These are phyloP conservation scores for Bassia scoparia DNA, from an alignment of 148 eudicot genomes.

Conservation along the genomic window DNA sequence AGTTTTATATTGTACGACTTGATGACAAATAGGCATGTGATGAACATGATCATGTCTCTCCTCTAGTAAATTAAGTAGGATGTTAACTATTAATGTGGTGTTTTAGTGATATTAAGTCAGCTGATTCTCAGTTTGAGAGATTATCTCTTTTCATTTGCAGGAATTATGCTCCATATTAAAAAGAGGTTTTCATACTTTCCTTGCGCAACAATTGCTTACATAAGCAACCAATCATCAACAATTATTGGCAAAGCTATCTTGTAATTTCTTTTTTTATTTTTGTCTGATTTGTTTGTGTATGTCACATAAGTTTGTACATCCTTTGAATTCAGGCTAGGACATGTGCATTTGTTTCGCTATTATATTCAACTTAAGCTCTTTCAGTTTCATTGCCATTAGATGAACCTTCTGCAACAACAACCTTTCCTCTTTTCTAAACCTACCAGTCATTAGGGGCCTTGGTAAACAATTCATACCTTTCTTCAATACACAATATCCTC, in stretches of 20 bases:
- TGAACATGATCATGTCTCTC: slow-evolving; percentile 3
- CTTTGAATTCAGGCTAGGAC: not conserved
- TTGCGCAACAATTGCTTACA: slow-evolving; percentile 21
- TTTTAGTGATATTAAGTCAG: no score
- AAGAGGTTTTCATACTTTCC: slow-evolving; percentile 25
- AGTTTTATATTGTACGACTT: not conserved
- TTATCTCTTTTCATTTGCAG: slow-evolving; percentile 2
- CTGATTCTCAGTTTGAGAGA: slow-evolving; percentile 1
- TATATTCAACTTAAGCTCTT: not conserved
- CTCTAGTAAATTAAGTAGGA: no score
- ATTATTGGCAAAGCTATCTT: slow-evolving; percentile 4
- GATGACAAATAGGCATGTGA: not conserved
- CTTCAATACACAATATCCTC: not conserved
- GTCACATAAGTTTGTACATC: not conserved
- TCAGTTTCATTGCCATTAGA: not conserved
- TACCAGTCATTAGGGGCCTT: no score
- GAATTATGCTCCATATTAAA: slow-evolving; percentile 9
- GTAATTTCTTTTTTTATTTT: not conserved
- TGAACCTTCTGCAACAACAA: not conserved
- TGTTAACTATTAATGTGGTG: no score
- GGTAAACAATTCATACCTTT: not conserved
- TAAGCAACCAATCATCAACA: slow-evolving; percentile 2
- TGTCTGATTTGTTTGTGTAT: not conserved
- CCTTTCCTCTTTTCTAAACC: slow-evolving; percentile 6
- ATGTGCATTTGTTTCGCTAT: not conserved